Conservation (phyloP, 2,329 filamentous ascomycete species). For the Sclerotinia spermophila region DNA sequence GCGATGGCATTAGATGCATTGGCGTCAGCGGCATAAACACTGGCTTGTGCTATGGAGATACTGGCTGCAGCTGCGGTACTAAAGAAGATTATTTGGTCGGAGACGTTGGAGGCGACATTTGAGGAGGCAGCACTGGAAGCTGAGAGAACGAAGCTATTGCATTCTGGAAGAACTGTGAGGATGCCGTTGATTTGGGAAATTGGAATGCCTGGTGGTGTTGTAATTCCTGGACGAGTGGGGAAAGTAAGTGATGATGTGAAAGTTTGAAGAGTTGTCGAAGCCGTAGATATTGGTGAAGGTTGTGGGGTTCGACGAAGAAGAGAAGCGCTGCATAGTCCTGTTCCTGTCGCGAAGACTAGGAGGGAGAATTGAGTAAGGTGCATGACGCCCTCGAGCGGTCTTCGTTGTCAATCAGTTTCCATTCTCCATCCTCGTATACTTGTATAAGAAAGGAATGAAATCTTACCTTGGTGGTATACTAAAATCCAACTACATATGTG, state of each 20-base stretch:
- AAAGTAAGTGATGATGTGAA: background rate
- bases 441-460: background rate
- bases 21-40: background rate
- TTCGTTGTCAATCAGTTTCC: background rate
- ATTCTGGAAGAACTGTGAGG: background rate
- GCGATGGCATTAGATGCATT: constrained; percentile 1
- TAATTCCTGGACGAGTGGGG: background rate
- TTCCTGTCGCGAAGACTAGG: constrained; percentile 7
- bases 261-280: background rate
- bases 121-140: background rate
- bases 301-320: background rate
- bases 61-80: background rate
- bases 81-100: background rate
- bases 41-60: constrained; percentile 6
- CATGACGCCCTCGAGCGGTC: constrained; percentile 4
- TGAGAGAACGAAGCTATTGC: background rate
- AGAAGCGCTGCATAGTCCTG: constrained; percentile 10
- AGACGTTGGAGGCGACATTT: background rate
- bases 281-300: background rate
- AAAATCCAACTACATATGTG: background rate
- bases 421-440: background rate
- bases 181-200: background rate
- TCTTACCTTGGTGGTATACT: background rate
- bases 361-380: background rate
- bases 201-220: background rate